These are phyloP conservation scores for Rhizophlyctis rosea DNA, from an alignment of 192 early-diverging fungal genomes.

Conservation along the genomic window DNA sequence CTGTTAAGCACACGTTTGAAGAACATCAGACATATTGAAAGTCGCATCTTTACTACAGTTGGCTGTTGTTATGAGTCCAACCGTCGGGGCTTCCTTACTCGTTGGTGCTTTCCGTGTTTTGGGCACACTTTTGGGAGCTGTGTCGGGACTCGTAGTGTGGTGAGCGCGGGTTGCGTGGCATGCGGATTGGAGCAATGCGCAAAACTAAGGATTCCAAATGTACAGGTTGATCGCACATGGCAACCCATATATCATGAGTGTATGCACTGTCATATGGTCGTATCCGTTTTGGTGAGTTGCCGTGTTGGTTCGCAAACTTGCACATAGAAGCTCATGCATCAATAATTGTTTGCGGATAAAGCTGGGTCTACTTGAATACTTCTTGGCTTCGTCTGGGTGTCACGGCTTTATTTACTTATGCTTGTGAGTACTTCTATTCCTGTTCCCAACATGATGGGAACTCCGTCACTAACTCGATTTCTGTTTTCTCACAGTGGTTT, in stretches of 20 bases:
- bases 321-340: too few species aligned
- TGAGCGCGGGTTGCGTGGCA: too few species aligned
- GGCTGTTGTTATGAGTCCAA: neutral
- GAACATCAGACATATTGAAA: too few species aligned
- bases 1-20: too few species aligned
- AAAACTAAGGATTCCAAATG: too few species aligned
- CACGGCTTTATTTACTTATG: conserved; percentile 7
- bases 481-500: neutral
- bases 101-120: neutral
- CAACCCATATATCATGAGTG: conserved; percentile 1
- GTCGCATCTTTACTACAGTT: neutral
- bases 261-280: neutral
- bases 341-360: too few species aligned
- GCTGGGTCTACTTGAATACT: conserved; percentile 1
- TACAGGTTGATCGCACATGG: neutral
- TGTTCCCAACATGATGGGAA: too few species aligned
- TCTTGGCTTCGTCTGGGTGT: conserved; percentile 4
- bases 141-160: neutral
- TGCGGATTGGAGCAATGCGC: too few species aligned
- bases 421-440: neutral
- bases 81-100: neutral
- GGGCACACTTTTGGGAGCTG: neutral
- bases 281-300: neutral
- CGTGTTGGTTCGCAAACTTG: too few species aligned
- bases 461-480: too few species aligned